A percentile compares a stretch with the other conserved stretches of the same genome.
Evolutionary conservation across 352 stramenopile species (phyloP).

Genomic region (Elongisporangium undulatum): DNA sequence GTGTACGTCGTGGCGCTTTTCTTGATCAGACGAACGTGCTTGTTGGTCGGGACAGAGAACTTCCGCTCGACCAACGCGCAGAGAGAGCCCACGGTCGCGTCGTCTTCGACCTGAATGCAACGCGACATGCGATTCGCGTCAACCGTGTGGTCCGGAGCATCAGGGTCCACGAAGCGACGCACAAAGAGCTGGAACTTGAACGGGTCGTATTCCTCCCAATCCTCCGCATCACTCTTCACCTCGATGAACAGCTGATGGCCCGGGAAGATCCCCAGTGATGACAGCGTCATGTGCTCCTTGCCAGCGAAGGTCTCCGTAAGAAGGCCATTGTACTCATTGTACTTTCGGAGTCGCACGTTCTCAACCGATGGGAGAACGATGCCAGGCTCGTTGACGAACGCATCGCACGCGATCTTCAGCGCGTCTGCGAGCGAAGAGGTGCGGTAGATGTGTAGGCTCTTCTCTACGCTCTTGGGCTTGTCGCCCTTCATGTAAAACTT

Average conservation of each 20-base stretch:
- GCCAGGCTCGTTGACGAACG: constrained; percentile 56
- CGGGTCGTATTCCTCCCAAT: constrained; percentile 62
- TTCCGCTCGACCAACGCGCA: constrained; percentile 44
- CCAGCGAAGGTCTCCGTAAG: constrained; percentile 59
- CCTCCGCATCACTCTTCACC: constrained; percentile 48
- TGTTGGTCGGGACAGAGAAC: constrained; percentile 31
- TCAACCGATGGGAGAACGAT: constrained; percentile 37
- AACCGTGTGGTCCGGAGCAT: constrained; percentile 3
- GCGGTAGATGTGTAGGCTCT: constrained; percentile 72
- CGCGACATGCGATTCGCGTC: constrained; percentile 28
- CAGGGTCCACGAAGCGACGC: constrained; percentile 40
- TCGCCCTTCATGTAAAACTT: constrained; percentile 81
- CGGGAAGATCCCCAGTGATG: constrained; percentile 57
- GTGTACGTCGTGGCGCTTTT: constrained; percentile 69
- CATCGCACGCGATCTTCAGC: constrained; percentile 32
- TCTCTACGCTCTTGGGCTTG: constrained; percentile 61
- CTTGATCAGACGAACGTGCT: constrained; percentile 57
- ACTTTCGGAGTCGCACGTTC: constrained; percentile 62
- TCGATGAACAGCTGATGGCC: constrained; percentile 74
- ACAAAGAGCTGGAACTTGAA: constrained; percentile 72
- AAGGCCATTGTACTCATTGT: constrained; percentile 76
- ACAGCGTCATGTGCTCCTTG: constrained; percentile 48
- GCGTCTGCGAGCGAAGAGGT: constrained; percentile 58
- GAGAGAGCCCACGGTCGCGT: constrained; percentile 47
- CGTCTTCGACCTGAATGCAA: constrained; percentile 63